phyloP scores from a whole-genome alignment of 345 rosid genomes.

The Hibiscus syriacus region DNA sequence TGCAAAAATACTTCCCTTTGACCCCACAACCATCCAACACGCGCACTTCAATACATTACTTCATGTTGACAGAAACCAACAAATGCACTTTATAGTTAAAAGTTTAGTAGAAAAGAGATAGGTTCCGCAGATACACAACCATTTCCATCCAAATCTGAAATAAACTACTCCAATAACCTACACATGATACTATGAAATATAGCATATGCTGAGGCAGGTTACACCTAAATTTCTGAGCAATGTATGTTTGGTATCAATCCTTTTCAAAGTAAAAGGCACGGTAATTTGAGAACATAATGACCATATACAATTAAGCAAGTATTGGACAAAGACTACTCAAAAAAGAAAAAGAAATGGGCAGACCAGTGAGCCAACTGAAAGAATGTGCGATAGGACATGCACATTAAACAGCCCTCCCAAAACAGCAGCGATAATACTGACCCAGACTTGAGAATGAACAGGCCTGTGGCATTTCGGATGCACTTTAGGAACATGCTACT shows the following conservation, averaged over 20 bases:
- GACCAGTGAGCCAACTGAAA: slow-evolving; percentile 95
- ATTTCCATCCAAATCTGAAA: not conserved
- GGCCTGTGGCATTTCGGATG: slow-evolving; percentile 79
- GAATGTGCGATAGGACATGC: slow-evolving; percentile 80
- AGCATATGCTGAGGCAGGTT: not conserved
- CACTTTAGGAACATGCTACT: slow-evolving; percentile 24
- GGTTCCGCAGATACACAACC: not conserved
- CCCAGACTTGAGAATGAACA: slow-evolving; percentile 90
- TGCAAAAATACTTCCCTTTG: not conserved
- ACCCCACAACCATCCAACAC: not conserved
- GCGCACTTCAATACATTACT: not conserved
- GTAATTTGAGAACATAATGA: not conserved
- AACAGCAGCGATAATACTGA: slow-evolving; percentile 70
- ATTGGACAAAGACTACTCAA: not conserved
- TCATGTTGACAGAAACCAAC: not conserved
- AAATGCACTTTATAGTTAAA: not conserved
- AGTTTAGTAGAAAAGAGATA: not conserved
- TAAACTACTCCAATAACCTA: not conserved
- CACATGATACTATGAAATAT: not conserved
- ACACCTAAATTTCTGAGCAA: not conserved
- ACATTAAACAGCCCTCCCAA: slow-evolving; percentile 81
- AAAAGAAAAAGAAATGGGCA: not conserved
- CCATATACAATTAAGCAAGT: not conserved
- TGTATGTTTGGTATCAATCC: not conserved
- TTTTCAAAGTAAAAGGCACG: not conserved